Evolutionary conservation across 352 stramenopile genomes (phyloP).

Genomic region (Ophiocytium majus): DNA sequence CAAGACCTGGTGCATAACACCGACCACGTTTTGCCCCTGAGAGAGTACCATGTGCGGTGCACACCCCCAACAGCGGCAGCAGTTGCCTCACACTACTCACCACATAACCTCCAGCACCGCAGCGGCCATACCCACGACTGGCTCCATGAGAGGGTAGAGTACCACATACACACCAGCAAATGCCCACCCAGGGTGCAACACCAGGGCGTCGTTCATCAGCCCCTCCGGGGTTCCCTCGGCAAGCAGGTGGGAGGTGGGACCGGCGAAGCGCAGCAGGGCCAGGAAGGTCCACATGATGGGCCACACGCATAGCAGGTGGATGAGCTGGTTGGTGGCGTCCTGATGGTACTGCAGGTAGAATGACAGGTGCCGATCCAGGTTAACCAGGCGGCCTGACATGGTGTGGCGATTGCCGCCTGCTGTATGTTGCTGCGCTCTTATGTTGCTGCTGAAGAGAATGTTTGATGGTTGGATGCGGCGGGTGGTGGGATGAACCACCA

Average conservation of each 20-base stretch:
- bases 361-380: too few relatives aligned
- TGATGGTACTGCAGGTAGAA: too few relatives aligned
- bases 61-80: too few relatives aligned
- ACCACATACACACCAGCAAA: conserved; percentile 33
- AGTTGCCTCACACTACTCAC: not conserved
- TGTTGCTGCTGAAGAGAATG: too few relatives aligned
- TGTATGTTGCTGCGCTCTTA: too few relatives aligned
- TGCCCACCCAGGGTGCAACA: conserved; percentile 22
- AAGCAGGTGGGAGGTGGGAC: not conserved
- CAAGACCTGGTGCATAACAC: not conserved
- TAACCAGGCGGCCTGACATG: too few relatives aligned
- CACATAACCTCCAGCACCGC: not conserved
- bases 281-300: conserved; percentile 38
- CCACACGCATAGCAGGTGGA: conserved; percentile 48
- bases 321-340: too few relatives aligned
- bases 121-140: not conserved
- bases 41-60: not conserved
- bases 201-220: conserved; percentile 13
- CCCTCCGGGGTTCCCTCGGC: not conserved
- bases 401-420: too few relatives aligned
- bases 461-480: too few relatives aligned
- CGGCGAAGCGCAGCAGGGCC: not conserved
- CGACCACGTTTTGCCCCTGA: not conserved
- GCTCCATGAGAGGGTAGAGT: conserved; percentile 23
- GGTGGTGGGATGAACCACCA: too few relatives aligned